phyloP scores from a whole-genome alignment of 352 stramenopile genomes.

The Phytopythium vexans region DNA sequence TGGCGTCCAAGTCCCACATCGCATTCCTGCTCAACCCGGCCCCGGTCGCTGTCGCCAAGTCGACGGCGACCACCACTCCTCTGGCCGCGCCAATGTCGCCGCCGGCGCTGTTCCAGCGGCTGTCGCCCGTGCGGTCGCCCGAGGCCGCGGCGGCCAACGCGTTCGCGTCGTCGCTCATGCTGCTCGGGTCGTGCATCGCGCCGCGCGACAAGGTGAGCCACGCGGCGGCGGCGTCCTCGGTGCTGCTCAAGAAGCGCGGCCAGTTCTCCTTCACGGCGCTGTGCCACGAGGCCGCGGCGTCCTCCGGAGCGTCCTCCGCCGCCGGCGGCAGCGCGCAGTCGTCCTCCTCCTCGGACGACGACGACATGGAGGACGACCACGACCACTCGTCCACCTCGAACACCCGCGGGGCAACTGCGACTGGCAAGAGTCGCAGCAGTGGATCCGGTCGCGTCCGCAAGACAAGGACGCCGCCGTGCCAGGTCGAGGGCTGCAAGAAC shows the following conservation, averaged over 20 bases:
- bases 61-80: constrained; percentile 9
- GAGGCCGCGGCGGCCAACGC: constrained; percentile 4
- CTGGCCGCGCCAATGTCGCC: constrained; percentile 18
- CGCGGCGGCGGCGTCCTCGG: too few relatives aligned
- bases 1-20: constrained; percentile 41
- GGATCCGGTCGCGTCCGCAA: constrained; percentile 21
- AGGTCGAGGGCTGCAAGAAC: constrained; percentile 58
- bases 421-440: constrained; percentile 2
- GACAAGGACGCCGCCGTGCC: constrained; percentile 43
- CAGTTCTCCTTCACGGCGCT: constrained; percentile 9
- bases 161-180: constrained; percentile 28
- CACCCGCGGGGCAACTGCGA: constrained; percentile 4
- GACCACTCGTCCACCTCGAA: constrained; percentile 8
- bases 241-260: constrained; percentile 4
- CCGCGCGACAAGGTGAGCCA: constrained; percentile 21
- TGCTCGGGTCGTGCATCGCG: constrained; percentile 30
- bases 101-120: constrained; percentile 24
- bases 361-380: constrained; percentile 10
- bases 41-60: constrained; percentile 8
- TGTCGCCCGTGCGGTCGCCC: constrained; percentile 18
- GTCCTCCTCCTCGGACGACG: constrained; percentile 12
- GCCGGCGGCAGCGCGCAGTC: constrained; percentile 9
- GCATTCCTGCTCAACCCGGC: constrained; percentile 40
- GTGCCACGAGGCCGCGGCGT: constrained; percentile 9
- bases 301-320: constrained; percentile 7